Base-by-base conservation (phyloP, 495 filamentous ascomycete genomes). In the Talaromyces adpressus region DNA sequence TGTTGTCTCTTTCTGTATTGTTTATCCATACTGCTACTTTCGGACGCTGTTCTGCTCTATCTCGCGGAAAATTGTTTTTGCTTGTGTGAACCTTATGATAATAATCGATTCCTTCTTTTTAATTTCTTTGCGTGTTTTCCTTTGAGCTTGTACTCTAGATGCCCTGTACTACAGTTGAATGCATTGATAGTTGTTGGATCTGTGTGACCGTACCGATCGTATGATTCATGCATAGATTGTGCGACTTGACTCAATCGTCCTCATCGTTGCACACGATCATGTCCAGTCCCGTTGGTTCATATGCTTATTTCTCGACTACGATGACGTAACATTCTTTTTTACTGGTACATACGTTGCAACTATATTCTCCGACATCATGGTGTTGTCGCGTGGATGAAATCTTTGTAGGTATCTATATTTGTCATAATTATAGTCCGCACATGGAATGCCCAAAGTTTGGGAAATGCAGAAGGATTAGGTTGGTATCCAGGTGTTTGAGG, bases 41-140 rank as follows among this genome's bases (percentile, higher is more conserved):
- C 52, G 52, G 52, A 56, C 52, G 52, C 27, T 61, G 45, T 62
- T 49, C 47, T 52, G 45, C 41, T 53, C 30, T 14, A 62, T 62
- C 27, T 27, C 39, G 60, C 60, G 45, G 23, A 62, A 62, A 62
- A 62, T 62, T 62, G 25, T 34, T 32, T 39, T 61, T 52, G 25
- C 39, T 34, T 25, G 60, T 49, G 60, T 70, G 71, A 72, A 73
- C 14, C 72, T 78, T 70, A 78, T 76, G 75, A 79, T 79, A 78
- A 77, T 80, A 78, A 79, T 78, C 75, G 71, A 71, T 74, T 71
- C 72, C 72, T 64, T 70, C 69, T 67, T 36, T 36, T 58, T 77
- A 72, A 71, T 71, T 71, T 68, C 49, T 59, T 67, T 64, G 58
- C 62, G 68, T 12, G 20, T 32, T 53, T 52, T 25, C 18, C 2